These are phyloP conservation scores for Tricholoma sp. DNA, from an alignment of 768 basidiomycete genomes.

Conservation along the genomic window DNA sequence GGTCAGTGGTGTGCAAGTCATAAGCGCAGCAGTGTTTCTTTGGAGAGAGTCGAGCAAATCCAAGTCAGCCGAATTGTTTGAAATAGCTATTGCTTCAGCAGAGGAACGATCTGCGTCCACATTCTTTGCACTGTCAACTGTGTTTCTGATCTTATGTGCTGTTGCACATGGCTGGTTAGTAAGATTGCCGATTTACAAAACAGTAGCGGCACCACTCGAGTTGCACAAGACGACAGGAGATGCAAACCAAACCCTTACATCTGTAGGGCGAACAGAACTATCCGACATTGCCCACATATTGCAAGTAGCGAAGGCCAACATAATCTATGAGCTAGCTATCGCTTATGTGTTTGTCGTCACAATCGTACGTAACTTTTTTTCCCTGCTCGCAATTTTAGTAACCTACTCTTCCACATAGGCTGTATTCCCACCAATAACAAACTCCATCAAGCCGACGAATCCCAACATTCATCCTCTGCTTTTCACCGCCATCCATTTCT, in stretches of 20 bases:
- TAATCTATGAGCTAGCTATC: constrained; percentile 65
- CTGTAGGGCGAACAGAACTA: constrained; percentile 19
- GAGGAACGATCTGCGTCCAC: constrained; percentile 67
- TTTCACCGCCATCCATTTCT: constrained; percentile 75
- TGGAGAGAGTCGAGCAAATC: constrained; percentile 33
- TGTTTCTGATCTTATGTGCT: constrained; percentile 57
- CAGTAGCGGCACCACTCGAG: constrained; percentile 46
- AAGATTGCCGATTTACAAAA: constrained; percentile 53
- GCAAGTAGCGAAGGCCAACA: constrained; percentile 59
- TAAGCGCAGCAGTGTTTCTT: constrained; percentile 57
- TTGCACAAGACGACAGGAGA: constrained; percentile 18
- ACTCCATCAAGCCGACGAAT: constrained; percentile 65
- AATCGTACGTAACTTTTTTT: constrained; percentile 45
- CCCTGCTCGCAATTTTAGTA: neutral
- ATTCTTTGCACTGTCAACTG: constrained; percentile 67
- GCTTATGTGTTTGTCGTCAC: constrained; percentile 77
- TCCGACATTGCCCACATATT: constrained; percentile 37
- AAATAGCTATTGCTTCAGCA: constrained; percentile 32
- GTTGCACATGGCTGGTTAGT: constrained; percentile 54
- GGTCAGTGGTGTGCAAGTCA: constrained; percentile 71
- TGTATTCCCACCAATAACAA: constrained; percentile 84
- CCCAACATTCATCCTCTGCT: constrained; percentile 70
- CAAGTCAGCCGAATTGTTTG: constrained; percentile 21
- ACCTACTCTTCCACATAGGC: constrained; percentile 41
- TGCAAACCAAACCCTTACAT: constrained; percentile 33